Evolutionary conservation across 139 green algal genomes (phyloP), one percentile per base, ranked within the genome.

Genomic region (Chlorella vulgaris): DNA sequence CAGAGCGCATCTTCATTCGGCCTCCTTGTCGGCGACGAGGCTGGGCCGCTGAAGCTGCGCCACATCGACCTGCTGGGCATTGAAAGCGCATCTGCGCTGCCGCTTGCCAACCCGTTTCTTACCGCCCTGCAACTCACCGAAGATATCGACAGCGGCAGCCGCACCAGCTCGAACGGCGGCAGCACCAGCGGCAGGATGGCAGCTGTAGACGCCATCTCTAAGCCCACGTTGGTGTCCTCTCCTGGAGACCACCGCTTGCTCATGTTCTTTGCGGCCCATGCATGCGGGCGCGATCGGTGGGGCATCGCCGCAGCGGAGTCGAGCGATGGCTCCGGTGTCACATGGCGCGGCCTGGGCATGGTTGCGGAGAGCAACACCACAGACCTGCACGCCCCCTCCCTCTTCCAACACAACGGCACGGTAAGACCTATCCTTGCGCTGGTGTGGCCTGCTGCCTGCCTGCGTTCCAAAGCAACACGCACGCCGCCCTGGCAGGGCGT

Each of bases 51-150:
- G 19, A 24, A 58, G 7, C 76, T 87, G 35, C 53, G 28, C 18
- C 69, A 78, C 15, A 33, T 87, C 7, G 83, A 87, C 0, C 58
- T 78, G 40, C 24, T 71, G 15, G 47, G 55, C 18, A 29, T 53
- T 8, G 36, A 85, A 2, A 62, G 43, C 0, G 26, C 40, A 4
- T 33, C 18, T 42, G 78, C 79, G 13, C 74, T 75, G 83, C 78
- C 83, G 1, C n/a, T 85, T 6, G 77, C 68, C 35, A 87, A 87
- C 70, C 83, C 83, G n/a, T 69, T 87, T 38, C 36, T 81, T 3
- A 68, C 43, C 1, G 10, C 73, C 4, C 3, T 18, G 24, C 35
- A 69, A 35, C 73, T 65, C 55, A 65, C 55, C 5, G 55, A 65
- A n/a, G 55, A 15, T 31, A 21, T n/a, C n/a, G 55, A 31, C 55